A percentile compares a stretch with the other conserved stretches of the same genome.
Evolutionary conservation across 2,329 filamentous ascomycete species (phyloP).

Genomic region (Neofusicoccum cordaticola): DNA sequence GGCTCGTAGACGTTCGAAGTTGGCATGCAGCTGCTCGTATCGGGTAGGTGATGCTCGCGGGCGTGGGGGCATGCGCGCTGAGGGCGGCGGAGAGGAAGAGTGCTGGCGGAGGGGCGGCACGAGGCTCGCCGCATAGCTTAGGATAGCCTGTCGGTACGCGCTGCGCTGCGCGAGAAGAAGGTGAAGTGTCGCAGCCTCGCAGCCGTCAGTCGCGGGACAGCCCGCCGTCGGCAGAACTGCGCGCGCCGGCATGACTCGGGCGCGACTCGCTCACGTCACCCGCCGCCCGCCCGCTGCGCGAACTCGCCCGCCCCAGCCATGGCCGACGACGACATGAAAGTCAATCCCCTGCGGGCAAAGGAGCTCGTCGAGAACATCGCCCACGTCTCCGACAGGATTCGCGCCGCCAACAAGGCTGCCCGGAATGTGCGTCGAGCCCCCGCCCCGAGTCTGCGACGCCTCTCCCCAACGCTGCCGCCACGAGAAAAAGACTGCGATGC

Average conservation of each 20-base stretch:
- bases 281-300: not conserved
- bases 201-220: not conserved
- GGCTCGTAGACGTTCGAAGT: not conserved
- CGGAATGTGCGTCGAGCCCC: slow-evolving; percentile 26
- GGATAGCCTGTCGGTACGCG: not conserved
- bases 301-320: slow-evolving; percentile 20
- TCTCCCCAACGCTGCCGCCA: not conserved
- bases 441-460: not conserved
- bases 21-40: slow-evolving; percentile 9
- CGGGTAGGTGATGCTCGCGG: not conserved
- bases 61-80: not conserved
- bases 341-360: slow-evolving; percentile 45
- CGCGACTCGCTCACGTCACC: not conserved
- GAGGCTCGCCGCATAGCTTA: not conserved
- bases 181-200: not conserved
- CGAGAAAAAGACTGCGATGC: not conserved
- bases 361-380: slow-evolving; percentile 46
- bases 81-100: not conserved
- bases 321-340: slow-evolving; percentile 38
- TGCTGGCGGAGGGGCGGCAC: not conserved
- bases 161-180: not conserved
- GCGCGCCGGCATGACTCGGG: not conserved
- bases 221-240: not conserved
- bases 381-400: slow-evolving; percentile 41
- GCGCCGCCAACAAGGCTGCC: slow-evolving; percentile 34